Evolutionary conservation across 371 early-diverging fungal species (phyloP).

Genomic region (Lichtheimia ornata): DNA sequence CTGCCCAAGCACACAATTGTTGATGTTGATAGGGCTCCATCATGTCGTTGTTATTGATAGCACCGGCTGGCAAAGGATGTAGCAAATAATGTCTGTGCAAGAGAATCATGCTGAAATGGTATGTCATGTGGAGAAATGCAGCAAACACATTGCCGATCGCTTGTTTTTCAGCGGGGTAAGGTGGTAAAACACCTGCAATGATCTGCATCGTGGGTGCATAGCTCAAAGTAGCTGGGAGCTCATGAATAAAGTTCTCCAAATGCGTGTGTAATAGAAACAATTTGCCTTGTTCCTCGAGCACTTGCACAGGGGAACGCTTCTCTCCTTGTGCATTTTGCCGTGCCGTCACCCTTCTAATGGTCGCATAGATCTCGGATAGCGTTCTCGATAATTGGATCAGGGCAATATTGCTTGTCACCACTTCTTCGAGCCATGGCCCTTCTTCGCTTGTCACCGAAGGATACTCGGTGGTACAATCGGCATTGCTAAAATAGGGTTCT

Average conservation of each 20-base stretch:
- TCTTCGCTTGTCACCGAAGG: constrained; percentile 40
- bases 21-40: constrained; percentile 30
- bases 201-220: constrained; percentile 39
- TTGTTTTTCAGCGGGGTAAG: constrained; percentile 45
- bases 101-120: constrained; percentile 76
- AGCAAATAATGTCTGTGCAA: constrained; percentile 74
- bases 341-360: constrained; percentile 21
- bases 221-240: constrained; percentile 44
- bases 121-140: constrained; percentile 70
- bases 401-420: constrained; percentile 37
- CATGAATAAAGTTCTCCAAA: constrained; percentile 45
- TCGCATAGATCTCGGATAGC: constrained; percentile 33
- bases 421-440: constrained; percentile 35
- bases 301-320: constrained; percentile 20
- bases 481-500: constrained; percentile 26
- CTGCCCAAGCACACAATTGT: constrained; percentile 35
- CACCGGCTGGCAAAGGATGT: constrained; percentile 17
- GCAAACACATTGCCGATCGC: constrained; percentile 37
- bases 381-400: constrained; percentile 38
- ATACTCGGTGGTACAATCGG: constrained; percentile 39
- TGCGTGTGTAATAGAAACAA: constrained; percentile 44
- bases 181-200: constrained; percentile 2
- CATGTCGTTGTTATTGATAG: background rate
- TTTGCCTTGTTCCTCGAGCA: constrained; percentile 39
- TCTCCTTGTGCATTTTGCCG: constrained; percentile 31